Base-by-base conservation (phyloP, 2,329 filamentous ascomycete species). In the Pseudogymnoascus sp. region DNA sequence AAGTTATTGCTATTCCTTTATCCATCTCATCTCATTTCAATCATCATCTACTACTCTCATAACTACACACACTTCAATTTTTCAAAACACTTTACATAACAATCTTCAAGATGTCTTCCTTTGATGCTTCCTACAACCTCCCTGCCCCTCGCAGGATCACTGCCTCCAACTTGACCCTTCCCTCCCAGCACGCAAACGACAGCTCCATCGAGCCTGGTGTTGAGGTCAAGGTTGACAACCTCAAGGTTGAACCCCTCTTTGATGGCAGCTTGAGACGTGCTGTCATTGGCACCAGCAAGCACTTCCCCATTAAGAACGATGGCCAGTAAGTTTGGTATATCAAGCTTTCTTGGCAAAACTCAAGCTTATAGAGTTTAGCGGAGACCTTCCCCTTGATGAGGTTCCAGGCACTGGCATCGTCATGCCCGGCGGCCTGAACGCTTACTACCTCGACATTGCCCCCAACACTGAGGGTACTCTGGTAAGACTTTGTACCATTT, bases 341-440 rank as follows among this genome's bases (percentile, higher is more conserved):
- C 28, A 9, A 28, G 44, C 33, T 21, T 19, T 21, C 21, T 44
- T 62, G 60, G 62, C 62, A 64, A 50, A 66, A 53, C 10, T 53
- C 19, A 26, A 15, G 44, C 19, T 19, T 28, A 28, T n/a, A 19
- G 35, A 35, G 15, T 59, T n/a, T 31, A 71, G 70, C 62, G 71
- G 70, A 26, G 64, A 65, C 15, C 64, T 73, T 21, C 63, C 68
- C 7, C 68, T 73, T 7, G 69, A 71, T 4, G 62, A 69, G 9
- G 71, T 71, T 13, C 73, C 71, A 7, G 73, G 72, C 1, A 53
- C 69, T 21, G 72, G 72, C n/a, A 71, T 74, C 38, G 72, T 74
- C 31, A 64, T 75, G 33, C 71, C 72, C 8, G 70, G 72, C 6
- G 72, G 71, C 36, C 66, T 72, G 13, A 71, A 74, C 40, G 65